Evolutionary conservation across 192 early-diverging fungal species (phyloP).

Genomic region (Spizellomyces punctatus): DNA sequence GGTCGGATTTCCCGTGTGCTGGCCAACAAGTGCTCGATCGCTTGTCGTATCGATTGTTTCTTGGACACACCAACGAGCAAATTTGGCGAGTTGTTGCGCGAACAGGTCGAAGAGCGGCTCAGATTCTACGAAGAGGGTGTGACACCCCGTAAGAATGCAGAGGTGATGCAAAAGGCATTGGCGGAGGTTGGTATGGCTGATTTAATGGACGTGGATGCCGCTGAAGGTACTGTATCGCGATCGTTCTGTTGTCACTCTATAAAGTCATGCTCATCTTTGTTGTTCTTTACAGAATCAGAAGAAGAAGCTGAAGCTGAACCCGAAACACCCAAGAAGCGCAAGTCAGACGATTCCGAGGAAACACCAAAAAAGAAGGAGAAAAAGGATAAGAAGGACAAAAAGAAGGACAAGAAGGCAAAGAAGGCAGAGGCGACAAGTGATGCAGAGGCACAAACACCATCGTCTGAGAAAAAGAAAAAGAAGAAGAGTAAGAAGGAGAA

Average conservation of each 20-base stretch:
- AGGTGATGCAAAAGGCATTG: slow-evolving; percentile 76
- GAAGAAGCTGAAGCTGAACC: slow-evolving; percentile 37
- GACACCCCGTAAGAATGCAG: slow-evolving; percentile 86
- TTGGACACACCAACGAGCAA: slow-evolving; percentile 78
- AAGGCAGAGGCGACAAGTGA: slow-evolving; percentile 15
- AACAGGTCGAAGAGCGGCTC: slow-evolving; percentile 96
- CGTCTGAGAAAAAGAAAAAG: not conserved
- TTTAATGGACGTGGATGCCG: slow-evolving; percentile 63
- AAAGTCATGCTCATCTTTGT: slow-evolving; percentile 44
- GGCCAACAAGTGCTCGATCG: slow-evolving; percentile 98
- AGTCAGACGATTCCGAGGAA: slow-evolving; percentile 46
- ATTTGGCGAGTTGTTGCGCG: slow-evolving; percentile 90
- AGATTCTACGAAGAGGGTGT: slow-evolving; percentile 92
- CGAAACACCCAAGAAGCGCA: slow-evolving; percentile 58
- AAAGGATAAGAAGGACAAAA: slow-evolving; percentile 30
- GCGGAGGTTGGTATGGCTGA: slow-evolving; percentile 66
- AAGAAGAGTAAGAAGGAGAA: not conserved
- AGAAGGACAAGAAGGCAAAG: slow-evolving; percentile 38
- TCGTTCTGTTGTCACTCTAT: slow-evolving; percentile 23
- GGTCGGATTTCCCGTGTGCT: slow-evolving; percentile 96
- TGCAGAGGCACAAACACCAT: not conserved
- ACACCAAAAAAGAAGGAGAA: slow-evolving; percentile 5
- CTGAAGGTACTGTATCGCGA: slow-evolving; percentile 49
- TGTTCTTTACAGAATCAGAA: slow-evolving; percentile 44
- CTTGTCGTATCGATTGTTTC: slow-evolving; percentile 97